These are phyloP conservation scores for Daldinia bambusicola DNA, from an alignment of 495 filamentous ascomycete genomes.

Conservation along the genomic window DNA sequence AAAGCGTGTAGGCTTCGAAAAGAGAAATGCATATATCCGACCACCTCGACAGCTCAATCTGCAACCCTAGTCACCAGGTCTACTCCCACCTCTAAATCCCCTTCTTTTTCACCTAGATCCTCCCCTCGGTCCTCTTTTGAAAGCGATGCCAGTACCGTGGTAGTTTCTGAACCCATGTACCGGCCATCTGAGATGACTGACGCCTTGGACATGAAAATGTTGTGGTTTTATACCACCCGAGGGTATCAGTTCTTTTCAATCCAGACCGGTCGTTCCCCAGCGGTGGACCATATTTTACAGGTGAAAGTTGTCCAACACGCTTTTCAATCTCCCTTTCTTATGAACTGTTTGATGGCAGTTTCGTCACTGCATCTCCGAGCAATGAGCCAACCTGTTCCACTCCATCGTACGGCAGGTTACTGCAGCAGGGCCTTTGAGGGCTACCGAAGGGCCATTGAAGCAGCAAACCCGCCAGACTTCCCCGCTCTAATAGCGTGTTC, in stretches of 20 bases:
- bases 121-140: constrained; percentile 27
- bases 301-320: constrained; percentile 59
- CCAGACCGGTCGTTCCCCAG: constrained; percentile 41
- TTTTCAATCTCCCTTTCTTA: constrained; percentile 60
- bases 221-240: constrained; percentile 55
- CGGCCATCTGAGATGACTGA: constrained; percentile 41
- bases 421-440: constrained; percentile 54
- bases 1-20: constrained; percentile 56
- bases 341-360: constrained; percentile 60
- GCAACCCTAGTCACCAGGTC: constrained; percentile 24
- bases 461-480: constrained; percentile 50
- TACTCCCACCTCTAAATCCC: constrained; percentile 23
- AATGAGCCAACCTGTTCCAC: constrained; percentile 43
- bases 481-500: constrained; percentile 56
- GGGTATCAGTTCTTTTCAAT: constrained; percentile 55
- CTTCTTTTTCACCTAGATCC: constrained; percentile 8
- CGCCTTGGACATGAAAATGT: constrained; percentile 53
- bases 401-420: constrained; percentile 50
- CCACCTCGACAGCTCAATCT: constrained; percentile 12
- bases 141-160: constrained; percentile 23
- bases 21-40: constrained; percentile 56
- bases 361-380: constrained; percentile 56
- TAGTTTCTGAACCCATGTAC: constrained; percentile 53
- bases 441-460: constrained; percentile 58
- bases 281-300: constrained; percentile 53